phyloP scores from a whole-genome alignment of 140 eudicot genomes.

The Ambrosia hybrid region DNA sequence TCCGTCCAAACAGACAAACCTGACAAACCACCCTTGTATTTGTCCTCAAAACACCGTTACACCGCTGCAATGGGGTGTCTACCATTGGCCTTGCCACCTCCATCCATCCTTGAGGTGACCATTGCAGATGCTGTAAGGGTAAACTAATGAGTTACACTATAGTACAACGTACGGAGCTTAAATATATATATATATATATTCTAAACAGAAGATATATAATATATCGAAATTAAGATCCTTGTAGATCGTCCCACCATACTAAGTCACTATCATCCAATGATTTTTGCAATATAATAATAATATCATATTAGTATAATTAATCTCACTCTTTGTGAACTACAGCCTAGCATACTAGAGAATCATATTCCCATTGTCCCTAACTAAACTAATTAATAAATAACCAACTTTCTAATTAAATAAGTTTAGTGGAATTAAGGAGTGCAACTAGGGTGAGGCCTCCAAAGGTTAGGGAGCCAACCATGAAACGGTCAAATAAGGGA shows the following conservation, averaged over 20 bases:
- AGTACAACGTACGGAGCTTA: constrained; percentile 1
- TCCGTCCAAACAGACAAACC: too few species aligned
- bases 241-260: constrained; percentile 32
- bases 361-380: constrained; percentile 37
- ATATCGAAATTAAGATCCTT: constrained; percentile 40
- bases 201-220: not conserved
- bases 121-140: constrained; percentile 4
- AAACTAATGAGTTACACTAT: constrained; percentile 20
- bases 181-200: not conserved
- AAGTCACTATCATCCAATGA: constrained; percentile 50
- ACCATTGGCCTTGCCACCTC: not conserved
- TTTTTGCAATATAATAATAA: constrained; percentile 15
- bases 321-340: constrained; percentile 27
- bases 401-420: constrained; percentile 29
- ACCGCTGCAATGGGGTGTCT: not conserved
- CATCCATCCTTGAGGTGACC: constrained; percentile 7
- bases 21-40: too few species aligned
- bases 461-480: constrained; percentile 61
- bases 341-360: constrained; percentile 48
- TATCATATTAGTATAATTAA: constrained; percentile 14
- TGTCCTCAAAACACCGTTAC: not conserved
- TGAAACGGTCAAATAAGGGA: constrained; percentile 31
- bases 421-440: constrained; percentile 31
- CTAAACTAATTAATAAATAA: constrained; percentile 33
- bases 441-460: constrained; percentile 44